phyloP scores from a whole-genome alignment of 495 filamentous ascomycete genomes.

The Hyaloscypha hepaticicola region DNA sequence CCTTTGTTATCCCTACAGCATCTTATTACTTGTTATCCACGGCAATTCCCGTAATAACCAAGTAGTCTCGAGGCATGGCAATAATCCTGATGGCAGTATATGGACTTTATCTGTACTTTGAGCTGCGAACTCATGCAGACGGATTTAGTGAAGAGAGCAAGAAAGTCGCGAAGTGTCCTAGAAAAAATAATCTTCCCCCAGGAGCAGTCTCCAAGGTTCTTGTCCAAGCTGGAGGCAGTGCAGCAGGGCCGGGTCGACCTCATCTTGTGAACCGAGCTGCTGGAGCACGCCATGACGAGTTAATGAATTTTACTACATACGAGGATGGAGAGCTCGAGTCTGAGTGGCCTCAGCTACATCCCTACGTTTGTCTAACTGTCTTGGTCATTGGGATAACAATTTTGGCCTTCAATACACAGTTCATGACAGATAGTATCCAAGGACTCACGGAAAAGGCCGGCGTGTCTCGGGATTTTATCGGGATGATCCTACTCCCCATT shows the following conservation, averaged over 20 bases:
- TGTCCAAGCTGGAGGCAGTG: constrained; percentile 47
- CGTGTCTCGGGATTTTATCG: constrained; percentile 72
- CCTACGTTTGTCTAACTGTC: too few species aligned
- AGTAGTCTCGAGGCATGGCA: constrained; percentile 62
- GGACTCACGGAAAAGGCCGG: constrained; percentile 54
- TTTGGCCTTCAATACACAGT: constrained; percentile 86
- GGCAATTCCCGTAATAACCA: constrained; percentile 40
- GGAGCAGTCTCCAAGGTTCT: constrained; percentile 51
- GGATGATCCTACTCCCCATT: constrained; percentile 77
- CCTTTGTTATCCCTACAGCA: constrained; percentile 82
- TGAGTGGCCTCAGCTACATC: constrained; percentile 59
- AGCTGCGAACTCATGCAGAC: constrained; percentile 68
- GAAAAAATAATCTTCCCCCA: constrained; percentile 45
- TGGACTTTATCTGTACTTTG: constrained; percentile 72
- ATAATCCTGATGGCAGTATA: constrained; percentile 75
- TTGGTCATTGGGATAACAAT: constrained; percentile 68
- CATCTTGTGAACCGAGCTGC: constrained; percentile 39
- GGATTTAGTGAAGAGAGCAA: constrained; percentile 70
- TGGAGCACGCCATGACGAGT: constrained; percentile 43
- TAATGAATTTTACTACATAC: constrained; percentile 45
- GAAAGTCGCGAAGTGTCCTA: constrained; percentile 51
- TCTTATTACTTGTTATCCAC: constrained; percentile 54
- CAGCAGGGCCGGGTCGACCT: constrained; percentile 38
- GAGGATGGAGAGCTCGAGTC: constrained; percentile 49
- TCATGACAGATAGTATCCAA: constrained; percentile 76